A percentile compares a stretch with the other conserved stretches of the same genome.
phyloP scores from a whole-genome alignment of 2,329 filamentous ascomycete genomes.

The Cytospora mali region DNA sequence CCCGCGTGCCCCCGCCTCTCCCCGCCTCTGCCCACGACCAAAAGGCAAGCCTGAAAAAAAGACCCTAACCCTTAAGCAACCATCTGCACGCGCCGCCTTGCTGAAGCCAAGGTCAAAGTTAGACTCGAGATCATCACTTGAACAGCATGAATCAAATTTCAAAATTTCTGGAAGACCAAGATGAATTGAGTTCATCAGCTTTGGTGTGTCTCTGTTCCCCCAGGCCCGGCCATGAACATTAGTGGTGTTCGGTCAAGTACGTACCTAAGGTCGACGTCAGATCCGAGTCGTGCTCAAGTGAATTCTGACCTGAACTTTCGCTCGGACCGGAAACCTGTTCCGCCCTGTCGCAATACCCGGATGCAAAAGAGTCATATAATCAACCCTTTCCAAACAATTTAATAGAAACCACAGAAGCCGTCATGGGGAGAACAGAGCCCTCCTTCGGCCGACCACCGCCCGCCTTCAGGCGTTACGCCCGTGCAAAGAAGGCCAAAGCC shows the following conservation, averaged over 20 bases:
- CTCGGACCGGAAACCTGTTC: neutral
- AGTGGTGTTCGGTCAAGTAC: no score
- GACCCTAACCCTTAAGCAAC: neutral
- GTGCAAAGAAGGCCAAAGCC: slow-evolving; percentile 57
- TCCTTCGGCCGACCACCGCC: slow-evolving; percentile 19
- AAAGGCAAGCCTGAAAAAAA: no score
- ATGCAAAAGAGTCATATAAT: neutral
- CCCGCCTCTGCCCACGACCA: no score
- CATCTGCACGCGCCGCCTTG: neutral
- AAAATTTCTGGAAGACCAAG: no score
- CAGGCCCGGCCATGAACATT: neutral
- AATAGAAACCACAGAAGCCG: neutral
- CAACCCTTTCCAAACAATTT: neutral
- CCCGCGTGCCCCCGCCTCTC: no score
- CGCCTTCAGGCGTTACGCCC: slow-evolving; percentile 30
- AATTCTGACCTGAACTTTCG: neutral
- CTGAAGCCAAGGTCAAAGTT: neutral
- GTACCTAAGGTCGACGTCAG: neutral
- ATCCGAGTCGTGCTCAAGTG: neutral
- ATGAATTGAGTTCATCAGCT: neutral
- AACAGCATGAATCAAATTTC: neutral
- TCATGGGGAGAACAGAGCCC: slow-evolving; percentile 22
- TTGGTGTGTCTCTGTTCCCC: neutral
- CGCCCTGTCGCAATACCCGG: neutral
- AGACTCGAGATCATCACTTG: neutral